Percentiles rank a stretch among this genome's conserved stretches.
Conservation (phyloP, 768 basidiomycete genomes). For the Rhodotorula toruloides region DNA sequence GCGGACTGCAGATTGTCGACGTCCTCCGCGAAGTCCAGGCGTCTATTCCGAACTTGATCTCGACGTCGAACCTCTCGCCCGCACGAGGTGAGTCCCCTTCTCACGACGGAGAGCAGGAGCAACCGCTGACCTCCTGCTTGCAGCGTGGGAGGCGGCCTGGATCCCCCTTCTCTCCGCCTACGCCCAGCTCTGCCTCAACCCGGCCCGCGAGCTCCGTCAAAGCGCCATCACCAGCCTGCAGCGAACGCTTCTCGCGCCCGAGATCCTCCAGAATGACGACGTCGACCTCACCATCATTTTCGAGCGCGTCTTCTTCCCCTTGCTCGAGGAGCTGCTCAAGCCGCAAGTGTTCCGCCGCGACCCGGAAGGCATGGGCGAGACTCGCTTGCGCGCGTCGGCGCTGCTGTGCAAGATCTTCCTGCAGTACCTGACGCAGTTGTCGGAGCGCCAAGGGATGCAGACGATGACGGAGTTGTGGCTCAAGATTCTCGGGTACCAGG, state of each 20-base stretch:
- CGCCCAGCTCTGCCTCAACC: constrained; percentile 73
- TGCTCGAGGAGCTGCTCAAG: constrained; percentile 83
- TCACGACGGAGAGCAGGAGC: too few species aligned
- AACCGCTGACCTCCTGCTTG: background rate
- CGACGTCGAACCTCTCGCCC: constrained; percentile 45
- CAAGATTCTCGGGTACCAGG: constrained; percentile 78
- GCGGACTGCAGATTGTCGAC: constrained; percentile 78
- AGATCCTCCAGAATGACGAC: constrained; percentile 57
- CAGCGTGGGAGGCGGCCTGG: constrained; percentile 72
- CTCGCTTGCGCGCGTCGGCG: constrained; percentile 77
- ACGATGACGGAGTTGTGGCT: constrained; percentile 80
- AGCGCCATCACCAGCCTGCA: constrained; percentile 72
- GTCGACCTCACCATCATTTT: constrained; percentile 76
- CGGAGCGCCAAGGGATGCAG: constrained; percentile 38
- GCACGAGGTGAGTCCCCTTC: constrained; percentile 48
- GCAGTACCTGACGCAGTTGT: constrained; percentile 56
- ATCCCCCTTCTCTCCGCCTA: constrained; percentile 69
- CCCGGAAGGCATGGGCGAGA: constrained; percentile 80
- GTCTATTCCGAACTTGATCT: constrained; percentile 59
- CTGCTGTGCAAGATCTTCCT: constrained; percentile 86
- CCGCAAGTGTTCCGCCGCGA: constrained; percentile 73
- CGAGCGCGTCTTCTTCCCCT: constrained; percentile 80
- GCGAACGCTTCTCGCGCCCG: constrained; percentile 73
- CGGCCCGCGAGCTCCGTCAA: constrained; percentile 77
- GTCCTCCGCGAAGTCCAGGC: constrained; percentile 67